phyloP scores from a whole-genome alignment of 2,329 filamentous ascomycete genomes.

The Phyllosticta capitalensis region DNA sequence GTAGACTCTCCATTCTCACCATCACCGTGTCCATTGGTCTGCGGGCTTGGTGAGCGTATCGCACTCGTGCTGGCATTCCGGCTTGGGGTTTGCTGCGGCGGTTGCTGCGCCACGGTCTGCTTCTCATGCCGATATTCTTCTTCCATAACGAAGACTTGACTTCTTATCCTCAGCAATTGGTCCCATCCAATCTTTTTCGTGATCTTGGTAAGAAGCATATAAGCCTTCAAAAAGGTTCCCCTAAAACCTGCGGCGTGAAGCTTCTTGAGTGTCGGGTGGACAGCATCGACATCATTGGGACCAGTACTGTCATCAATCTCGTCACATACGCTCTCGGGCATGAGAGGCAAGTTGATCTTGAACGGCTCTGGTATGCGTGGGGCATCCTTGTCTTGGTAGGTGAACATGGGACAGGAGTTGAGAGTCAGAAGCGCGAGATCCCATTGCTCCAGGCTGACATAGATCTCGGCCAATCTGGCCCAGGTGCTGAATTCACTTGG shows the following conservation, averaged over 20 bases:
- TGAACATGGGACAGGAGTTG: conserved; percentile 99
- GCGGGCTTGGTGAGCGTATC: conserved; percentile 54
- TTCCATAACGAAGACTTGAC: conserved; percentile 98
- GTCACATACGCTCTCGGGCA: conserved; percentile 82
- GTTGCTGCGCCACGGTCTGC: conserved; percentile 40
- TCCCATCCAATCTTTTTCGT: conserved; percentile 97
- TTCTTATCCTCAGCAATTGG: conserved; percentile 84
- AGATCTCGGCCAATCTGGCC: conserved; percentile 88
- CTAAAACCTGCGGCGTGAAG: conserved; percentile 84
- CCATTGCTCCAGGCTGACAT: conserved; percentile 91
- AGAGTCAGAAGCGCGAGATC: conserved; percentile 89
- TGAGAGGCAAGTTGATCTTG: conserved; percentile 75
- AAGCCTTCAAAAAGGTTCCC: conserved; percentile 91
- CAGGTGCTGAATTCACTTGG: conserved; percentile 97
- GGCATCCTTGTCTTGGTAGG: conserved; percentile 96
- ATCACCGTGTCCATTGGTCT: conserved; percentile 34
- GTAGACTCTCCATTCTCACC: conserved; percentile 27
- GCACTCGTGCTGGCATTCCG: conserved; percentile 73
- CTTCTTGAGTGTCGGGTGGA: conserved; percentile 77
- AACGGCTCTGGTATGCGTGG: conserved; percentile 89
- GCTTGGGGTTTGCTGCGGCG: conserved; percentile 35
- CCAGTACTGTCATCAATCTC: conserved; percentile 87
- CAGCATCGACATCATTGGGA: conserved; percentile 69
- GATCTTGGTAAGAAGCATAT: conserved; percentile 88
- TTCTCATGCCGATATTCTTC: conserved; percentile 93